phyloP scores from a whole-genome alignment of 768 basidiomycete species.

The Lactifluus rugatus region DNA sequence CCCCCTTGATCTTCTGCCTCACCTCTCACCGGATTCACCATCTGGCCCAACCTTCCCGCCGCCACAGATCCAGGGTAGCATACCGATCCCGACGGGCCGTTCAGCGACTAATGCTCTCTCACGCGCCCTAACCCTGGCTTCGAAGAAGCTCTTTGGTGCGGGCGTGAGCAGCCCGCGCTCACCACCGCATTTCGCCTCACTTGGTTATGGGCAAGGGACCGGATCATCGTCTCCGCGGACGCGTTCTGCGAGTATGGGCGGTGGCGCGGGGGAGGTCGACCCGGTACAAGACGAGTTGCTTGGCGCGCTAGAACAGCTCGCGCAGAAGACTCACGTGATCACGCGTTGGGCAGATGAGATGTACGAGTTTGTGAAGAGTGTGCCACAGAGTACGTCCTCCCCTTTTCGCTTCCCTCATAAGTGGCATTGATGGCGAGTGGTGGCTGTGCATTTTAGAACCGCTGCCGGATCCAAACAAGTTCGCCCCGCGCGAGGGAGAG shows the following conservation, averaged over 20 bases:
- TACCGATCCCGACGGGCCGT: constrained; percentile 54
- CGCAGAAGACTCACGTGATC: constrained; percentile 92
- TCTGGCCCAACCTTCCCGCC: constrained; percentile 50
- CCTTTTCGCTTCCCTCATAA: not conserved
- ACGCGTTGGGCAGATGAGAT: constrained; percentile 94
- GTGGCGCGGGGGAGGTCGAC: constrained; percentile 30
- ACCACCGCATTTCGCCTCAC: constrained; percentile 28
- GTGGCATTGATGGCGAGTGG: constrained; percentile 10
- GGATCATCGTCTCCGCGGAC: constrained; percentile 24
- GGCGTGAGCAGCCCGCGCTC: constrained; percentile 30
- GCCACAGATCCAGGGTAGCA: constrained; percentile 41
- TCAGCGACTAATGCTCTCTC: constrained; percentile 66
- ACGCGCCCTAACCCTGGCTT: constrained; percentile 69
- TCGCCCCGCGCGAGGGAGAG: constrained; percentile 60
- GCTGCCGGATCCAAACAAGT: constrained; percentile 70
- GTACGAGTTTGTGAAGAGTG: constrained; percentile 78
- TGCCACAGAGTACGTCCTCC: constrained; percentile 62
- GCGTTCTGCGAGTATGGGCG: constrained; percentile 30
- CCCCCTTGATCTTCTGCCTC: constrained; percentile 25
- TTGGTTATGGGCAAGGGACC: constrained; percentile 11
- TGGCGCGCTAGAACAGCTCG: constrained; percentile 74
- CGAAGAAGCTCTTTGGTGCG: constrained; percentile 71
- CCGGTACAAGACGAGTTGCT: constrained; percentile 79
- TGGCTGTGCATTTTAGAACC: constrained; percentile 45
- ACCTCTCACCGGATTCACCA: constrained; percentile 24